Evolutionary conservation across 176 grass and related monocot species (phyloP), one percentile per base, ranked within the genome.

Genomic region (Rhynchospora pubera): DNA sequence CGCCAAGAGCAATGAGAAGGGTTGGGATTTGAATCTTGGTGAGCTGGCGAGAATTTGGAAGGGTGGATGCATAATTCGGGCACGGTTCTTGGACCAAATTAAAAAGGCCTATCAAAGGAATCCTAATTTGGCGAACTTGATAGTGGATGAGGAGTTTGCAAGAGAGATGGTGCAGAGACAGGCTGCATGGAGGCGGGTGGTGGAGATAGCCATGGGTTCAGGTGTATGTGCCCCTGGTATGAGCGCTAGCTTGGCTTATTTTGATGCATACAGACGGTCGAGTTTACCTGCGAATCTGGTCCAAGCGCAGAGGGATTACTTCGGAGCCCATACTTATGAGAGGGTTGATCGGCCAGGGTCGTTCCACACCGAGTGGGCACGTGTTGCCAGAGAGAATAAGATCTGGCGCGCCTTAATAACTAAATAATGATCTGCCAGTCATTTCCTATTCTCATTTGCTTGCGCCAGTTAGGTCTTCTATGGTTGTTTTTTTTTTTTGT

Each of bases 41-140:
- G 95, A 97, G 57, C 76, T 97, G 21, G 92, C 95, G 0, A 97
- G 95, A 81, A 97, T 97, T 62, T 97, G 95, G 95, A 97, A 97
- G 85, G 94, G 92, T 0, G 92, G 95, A 0, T 97, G 95, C 88
- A 97, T 97, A 45, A 99, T 99, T 60, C 69, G 96, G 51, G 96
- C 96, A 16, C 86, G 87, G 28, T 99, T 99, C 82, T 87, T 99
- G 46, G 91, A 99, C 78, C 89, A 89, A 82, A 99, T 99, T 45
- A 99, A 99, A 85, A 87, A 82, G 87, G 96, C 92, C 0, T 99
- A 99, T 2, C 87, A 86, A 51, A 89, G 92, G 43, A 95, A 95
- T 61, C 85, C 70, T 21, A 81, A 90, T 57, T 89, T 98, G 16
- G 87, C 95, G 23, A 98, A 98, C 89, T 75, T 98, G 85, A 93